Base-by-base conservation (phyloP, 2,329 filamentous ascomycete species). In the Neofusicoccum laricinum region DNA sequence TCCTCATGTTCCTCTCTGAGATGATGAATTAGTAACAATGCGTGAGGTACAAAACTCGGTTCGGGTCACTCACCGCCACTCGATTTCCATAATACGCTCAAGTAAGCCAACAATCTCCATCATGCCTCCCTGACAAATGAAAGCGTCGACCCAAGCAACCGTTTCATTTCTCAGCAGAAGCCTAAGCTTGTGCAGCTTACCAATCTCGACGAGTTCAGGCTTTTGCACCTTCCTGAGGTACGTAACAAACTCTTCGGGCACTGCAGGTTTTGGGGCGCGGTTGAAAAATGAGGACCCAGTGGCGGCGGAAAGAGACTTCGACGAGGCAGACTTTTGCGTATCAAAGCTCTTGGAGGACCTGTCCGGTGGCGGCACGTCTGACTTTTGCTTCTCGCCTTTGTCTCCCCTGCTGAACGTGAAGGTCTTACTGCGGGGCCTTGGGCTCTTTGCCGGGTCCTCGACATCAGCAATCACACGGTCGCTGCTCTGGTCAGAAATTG, bases 1-100 rank as follows among this genome's bases (percentile, higher is more conserved):
- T 98, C 95, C 78, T 98, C 95, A 72, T 98, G 94, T 71, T 98
- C 95, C 82, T 97, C 95, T 72, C 91, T 93, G 69, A 66, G 30
- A 15, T 19, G 25, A 19, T 25, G 2, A 21, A n/a, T 59, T 25
- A 62, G 25, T 19, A 66, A 41, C 32, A 68, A 79, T 63, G 80
- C 73, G 62, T 62, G 64, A 8, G 11, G 11, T 48, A 12, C 46
- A n/a, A 11, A 38, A n/a, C 25, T 30, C 25, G 0, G 41, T 57
- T 48, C 38, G 6, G 11, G 3, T 15, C 21, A 40, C 51, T 79
- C 46, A 93, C 90, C 93, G 92, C 94, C 95, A 99, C 76, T 98
- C 95, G 38, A 99, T 89, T 59, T 90, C 90, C 85, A 97, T 93
- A 70, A 94, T 96, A n/a, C 94, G 87, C 76, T 96, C 90, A 53